phyloP scores from a whole-genome alignment of 1,139 yeast genomes.

The Candida tetrigidarum region DNA sequence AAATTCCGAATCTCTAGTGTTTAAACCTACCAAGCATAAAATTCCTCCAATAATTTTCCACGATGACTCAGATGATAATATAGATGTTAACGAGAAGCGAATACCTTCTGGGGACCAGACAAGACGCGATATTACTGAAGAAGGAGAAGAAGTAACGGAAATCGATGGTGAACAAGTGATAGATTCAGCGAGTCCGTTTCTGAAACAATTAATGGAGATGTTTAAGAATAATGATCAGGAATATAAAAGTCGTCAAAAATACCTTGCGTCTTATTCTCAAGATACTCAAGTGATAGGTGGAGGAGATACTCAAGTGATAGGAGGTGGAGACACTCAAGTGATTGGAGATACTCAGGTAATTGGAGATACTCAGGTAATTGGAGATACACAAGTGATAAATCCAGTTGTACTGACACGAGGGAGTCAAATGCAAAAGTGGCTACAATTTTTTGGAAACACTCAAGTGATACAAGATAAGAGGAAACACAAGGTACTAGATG shows the following conservation, averaged over 20 bases:
- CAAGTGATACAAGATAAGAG: slow-evolving; percentile 1
- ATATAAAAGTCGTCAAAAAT: not conserved
- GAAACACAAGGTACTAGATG: not conserved
- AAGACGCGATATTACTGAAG: too few relatives aligned
- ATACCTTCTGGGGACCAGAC: not conserved
- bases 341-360: not conserved
- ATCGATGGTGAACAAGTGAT: slow-evolving; percentile 1
- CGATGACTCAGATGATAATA: not conserved
- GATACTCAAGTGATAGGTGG: not conserved
- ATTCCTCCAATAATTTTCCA: not conserved
- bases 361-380: not conserved
- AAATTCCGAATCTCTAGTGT: not conserved
- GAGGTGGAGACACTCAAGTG: slow-evolving; percentile 7
- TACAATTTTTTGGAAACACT: slow-evolving; percentile 7
- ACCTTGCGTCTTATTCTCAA: slow-evolving; percentile 1
- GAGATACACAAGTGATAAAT: not conserved
- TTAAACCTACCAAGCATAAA: not conserved
- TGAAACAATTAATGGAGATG: slow-evolving; percentile 4
- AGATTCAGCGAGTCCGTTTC: slow-evolving; percentile 2
- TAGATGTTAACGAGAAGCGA: not conserved
- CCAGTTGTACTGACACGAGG: too few relatives aligned
- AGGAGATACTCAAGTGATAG: not conserved
- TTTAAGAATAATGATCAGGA: not conserved
- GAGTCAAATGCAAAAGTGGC: too few relatives aligned
- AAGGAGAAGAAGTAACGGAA: not conserved